Base-by-base conservation (phyloP, 2,329 filamentous ascomycete genomes). In the Apiospora marii region DNA sequence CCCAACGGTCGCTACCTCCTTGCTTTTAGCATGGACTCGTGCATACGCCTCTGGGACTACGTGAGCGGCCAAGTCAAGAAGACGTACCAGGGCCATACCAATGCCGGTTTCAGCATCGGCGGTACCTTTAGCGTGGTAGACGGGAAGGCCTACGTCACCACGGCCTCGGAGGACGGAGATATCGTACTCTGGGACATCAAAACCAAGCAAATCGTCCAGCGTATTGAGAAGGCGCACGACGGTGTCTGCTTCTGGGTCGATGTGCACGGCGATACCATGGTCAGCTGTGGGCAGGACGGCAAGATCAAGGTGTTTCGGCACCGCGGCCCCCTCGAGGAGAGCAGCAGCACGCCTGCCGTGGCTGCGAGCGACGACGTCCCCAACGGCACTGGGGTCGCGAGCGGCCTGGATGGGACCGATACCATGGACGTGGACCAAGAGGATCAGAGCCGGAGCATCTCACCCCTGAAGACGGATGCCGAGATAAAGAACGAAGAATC, bases 1-100 rank as follows among this genome's bases (percentile, higher is more conserved):
- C 96, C 96, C 3, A 99, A 99, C 80, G 96, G 96, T 24, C 95
- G 94, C 75, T 98, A 93, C 80, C 92, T 99, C 71, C 89, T 98
- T 3, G 96, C 96, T 16, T 98, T 93, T 83, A 98, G 94, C 75
- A 88, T 98, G 76, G 96, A 99, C 84, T 93, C 92, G 74, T 96
- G 93, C 80, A 89, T 99, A 67, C 91, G 96, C 2, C 86, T 99
- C 30, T 99, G 96, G 96, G 94, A 98, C 82, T 99, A 98, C 80
- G 93, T 97, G 12, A 91, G 94, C 49, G 96, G 96, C 10, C 91
- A 92, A 41, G 96, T 96, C 77, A 92, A 98, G 79, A 99, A 99
- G 87, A 99, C 96, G 19, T 99, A 98, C 82, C 95, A 98, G 81
- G 96, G 96, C 0, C 96, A 98, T 79, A 84, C 86, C 71, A 99